Percentiles rank a stretch among this genome's conserved stretches.
These are phyloP conservation scores for Suillus cothurnatus DNA, from an alignment of 768 basidiomycete species.

Conservation along the genomic window DNA sequence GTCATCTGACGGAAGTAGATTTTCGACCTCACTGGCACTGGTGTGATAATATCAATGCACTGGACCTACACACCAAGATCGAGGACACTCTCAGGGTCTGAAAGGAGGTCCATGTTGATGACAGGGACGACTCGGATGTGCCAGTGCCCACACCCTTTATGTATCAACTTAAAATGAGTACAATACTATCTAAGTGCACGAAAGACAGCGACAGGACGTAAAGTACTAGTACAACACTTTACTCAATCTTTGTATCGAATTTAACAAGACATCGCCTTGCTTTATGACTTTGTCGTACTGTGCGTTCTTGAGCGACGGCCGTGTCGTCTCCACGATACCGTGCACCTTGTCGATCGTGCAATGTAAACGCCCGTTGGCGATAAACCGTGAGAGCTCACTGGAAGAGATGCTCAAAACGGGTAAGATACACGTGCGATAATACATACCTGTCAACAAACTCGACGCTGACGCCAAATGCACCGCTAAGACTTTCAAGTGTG, in stretches of 20 bases:
- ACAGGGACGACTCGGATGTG: background rate
- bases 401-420: constrained; percentile 1
- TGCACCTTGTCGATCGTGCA: constrained; percentile 95
- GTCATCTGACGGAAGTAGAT: background rate
- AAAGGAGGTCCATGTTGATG: background rate
- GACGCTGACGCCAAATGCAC: constrained; percentile 87
- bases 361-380: constrained; percentile 82
- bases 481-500: constrained; percentile 82
- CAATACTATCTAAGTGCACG: background rate
- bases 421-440: background rate
- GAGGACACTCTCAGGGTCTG: background rate
- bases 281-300: constrained; percentile 94
- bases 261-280: constrained; percentile 88
- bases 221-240: constrained; percentile 71
- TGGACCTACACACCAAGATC: background rate
- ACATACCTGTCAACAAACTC: constrained; percentile 86
- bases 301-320: constrained; percentile 73
- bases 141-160: background rate
- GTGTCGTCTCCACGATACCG: constrained; percentile 90
- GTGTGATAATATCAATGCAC: background rate
- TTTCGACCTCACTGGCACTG: background rate
- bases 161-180: background rate
- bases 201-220: background rate
- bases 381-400: constrained; percentile 91
- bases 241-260: constrained; percentile 85